These are phyloP conservation scores for Cryphonectria parasitica DNA, from an alignment of 2,329 filamentous ascomycete genomes.

Conservation along the genomic window DNA sequence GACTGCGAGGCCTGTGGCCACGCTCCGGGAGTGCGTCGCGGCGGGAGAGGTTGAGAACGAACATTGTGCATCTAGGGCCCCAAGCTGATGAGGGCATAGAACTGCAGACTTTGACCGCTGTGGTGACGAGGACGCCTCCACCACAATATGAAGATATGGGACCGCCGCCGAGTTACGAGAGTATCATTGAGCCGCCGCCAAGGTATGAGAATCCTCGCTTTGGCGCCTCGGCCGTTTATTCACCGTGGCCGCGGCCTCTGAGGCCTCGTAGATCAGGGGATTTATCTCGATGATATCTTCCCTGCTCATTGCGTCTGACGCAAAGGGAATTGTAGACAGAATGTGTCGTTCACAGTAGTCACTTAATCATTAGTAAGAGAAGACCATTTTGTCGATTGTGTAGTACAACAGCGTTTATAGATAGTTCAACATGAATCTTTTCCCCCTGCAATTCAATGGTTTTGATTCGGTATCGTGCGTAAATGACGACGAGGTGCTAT, in stretches of 20 bases:
- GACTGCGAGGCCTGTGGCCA: background rate
- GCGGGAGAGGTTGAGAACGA: background rate
- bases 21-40: background rate
- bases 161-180: background rate
- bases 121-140: background rate
- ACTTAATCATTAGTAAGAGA: no score
- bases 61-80: background rate
- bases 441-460: no score
- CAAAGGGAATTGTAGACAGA: background rate
- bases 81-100: background rate
- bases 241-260: background rate
- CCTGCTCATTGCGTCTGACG: background rate
- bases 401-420: no score
- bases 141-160: background rate
- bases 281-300: background rate
- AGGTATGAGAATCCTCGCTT: background rate
- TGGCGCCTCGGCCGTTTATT: background rate
- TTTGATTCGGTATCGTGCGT: no score
- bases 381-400: no score
- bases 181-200: background rate
- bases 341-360: background rate
- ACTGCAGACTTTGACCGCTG: background rate
- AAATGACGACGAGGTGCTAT: no score
- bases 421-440: no score
- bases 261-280: background rate